Conservation (phyloP, 352 stramenopile genomes). For the Phytophthora pluvialis region DNA sequence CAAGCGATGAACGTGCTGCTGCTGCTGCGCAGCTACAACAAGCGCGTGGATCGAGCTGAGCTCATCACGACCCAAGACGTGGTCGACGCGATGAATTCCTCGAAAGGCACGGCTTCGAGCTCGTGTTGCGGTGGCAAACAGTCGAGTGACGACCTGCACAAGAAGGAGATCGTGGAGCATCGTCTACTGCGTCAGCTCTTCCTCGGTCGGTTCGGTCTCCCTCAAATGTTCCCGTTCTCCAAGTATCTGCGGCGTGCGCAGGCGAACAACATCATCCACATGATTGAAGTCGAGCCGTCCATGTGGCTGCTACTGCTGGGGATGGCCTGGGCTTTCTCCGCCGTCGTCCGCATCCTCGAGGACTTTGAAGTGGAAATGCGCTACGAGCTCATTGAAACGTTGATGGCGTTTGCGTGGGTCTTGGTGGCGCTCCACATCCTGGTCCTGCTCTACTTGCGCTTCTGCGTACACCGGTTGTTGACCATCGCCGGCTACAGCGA, state of each 20-base stretch:
- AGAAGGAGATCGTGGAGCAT: slow-evolving; percentile 35
- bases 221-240: slow-evolving; percentile 62
- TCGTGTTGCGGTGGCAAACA: slow-evolving; percentile 6
- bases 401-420: slow-evolving; percentile 40
- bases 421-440: slow-evolving; percentile 38
- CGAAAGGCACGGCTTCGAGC: neutral
- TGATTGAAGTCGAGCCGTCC: slow-evolving; percentile 75
- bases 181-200: slow-evolving; percentile 55
- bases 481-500: slow-evolving; percentile 34
- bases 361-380: slow-evolving; percentile 18
- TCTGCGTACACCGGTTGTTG: slow-evolving; percentile 40
- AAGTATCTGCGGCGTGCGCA: slow-evolving; percentile 77
- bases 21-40: slow-evolving; percentile 42
- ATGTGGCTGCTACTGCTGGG: slow-evolving; percentile 62
- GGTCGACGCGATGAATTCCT: slow-evolving; percentile 22
- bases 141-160: neutral
- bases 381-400: slow-evolving; percentile 40
- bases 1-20: slow-evolving; percentile 54
- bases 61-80: slow-evolving; percentile 51
- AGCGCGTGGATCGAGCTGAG: slow-evolving; percentile 44
- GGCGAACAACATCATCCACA: slow-evolving; percentile 74
- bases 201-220: slow-evolving; percentile 45
- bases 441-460: slow-evolving; percentile 53
- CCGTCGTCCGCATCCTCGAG: slow-evolving; percentile 23
- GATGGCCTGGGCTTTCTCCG: slow-evolving; percentile 48